Percentiles rank a stretch among this genome's conserved stretches.
Evolutionary conservation across 140 eudicot genomes (phyloP).

Genomic region (Artemisia princeps): DNA sequence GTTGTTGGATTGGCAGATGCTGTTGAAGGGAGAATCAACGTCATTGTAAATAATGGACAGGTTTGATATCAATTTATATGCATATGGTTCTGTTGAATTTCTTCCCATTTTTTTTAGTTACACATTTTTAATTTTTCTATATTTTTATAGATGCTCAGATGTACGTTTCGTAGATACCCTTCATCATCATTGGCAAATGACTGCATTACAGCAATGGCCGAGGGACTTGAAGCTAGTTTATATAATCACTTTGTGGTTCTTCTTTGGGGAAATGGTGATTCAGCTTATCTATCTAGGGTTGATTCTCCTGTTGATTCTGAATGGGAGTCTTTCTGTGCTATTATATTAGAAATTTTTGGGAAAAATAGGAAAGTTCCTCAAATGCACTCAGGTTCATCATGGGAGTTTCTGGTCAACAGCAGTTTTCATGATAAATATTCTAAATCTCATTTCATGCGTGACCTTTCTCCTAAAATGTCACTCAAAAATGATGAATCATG

Average conservation of each 20-base stretch:
- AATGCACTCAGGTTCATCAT: constrained; percentile 42
- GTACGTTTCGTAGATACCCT: constrained; percentile 76
- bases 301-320: constrained; percentile 61
- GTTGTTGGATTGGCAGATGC: constrained; percentile 74
- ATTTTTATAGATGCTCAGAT: constrained; percentile 58
- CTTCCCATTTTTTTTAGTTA: constrained; percentile 11
- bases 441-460: constrained; percentile 35
- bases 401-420: constrained; percentile 84
- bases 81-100: constrained; percentile 10
- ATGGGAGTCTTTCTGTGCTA: constrained; percentile 69
- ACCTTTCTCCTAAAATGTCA: constrained; percentile 33
- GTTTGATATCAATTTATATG: constrained; percentile 32
- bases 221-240: constrained; percentile 57
- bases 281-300: constrained; percentile 43
- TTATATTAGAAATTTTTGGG: constrained; percentile 45
- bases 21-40: constrained; percentile 81
- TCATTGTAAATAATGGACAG: constrained; percentile 65
- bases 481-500: constrained; percentile 32
- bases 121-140: constrained; percentile 10
- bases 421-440: constrained; percentile 59
- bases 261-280: constrained; percentile 68
- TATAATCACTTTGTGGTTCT: constrained; percentile 64
- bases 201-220: constrained; percentile 92
- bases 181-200: constrained; percentile 79
- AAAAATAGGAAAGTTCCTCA: constrained; percentile 28